These are phyloP conservation scores for Kwoniella heveanensis DNA, from an alignment of 768 basidiomycete species.

Conservation along the genomic window DNA sequence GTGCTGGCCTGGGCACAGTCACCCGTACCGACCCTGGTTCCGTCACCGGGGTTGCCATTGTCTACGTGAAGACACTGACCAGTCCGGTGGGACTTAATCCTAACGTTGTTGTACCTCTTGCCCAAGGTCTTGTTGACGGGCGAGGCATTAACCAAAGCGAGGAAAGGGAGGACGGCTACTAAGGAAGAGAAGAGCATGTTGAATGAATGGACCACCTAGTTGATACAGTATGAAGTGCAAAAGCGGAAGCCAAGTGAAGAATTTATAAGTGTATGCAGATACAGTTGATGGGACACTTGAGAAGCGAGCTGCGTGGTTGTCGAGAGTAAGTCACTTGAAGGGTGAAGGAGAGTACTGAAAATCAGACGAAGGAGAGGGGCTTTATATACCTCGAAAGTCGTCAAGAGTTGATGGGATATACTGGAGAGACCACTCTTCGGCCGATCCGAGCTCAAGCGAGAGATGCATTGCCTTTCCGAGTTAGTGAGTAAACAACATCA, in stretches of 20 bases:
- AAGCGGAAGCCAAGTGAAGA: background rate
- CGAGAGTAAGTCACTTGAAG: background rate
- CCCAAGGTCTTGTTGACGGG: slow-evolving; percentile 10
- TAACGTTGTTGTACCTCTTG: slow-evolving; percentile 17
- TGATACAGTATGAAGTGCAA: background rate
- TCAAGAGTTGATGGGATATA: no score
- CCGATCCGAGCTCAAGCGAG: slow-evolving; percentile 4
- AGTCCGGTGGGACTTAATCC: slow-evolving; percentile 19
- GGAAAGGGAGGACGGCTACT: slow-evolving; percentile 20
- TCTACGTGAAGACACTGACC: slow-evolving; percentile 14
- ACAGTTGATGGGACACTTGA: background rate
- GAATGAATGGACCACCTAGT: background rate
- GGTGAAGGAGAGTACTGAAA: background rate
- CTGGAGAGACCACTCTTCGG: no score
- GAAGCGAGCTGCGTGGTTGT: background rate
- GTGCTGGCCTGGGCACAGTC: slow-evolving; percentile 14
- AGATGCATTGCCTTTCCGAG: background rate
- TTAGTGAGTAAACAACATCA: background rate
- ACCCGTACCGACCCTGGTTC: slow-evolving; percentile 9
- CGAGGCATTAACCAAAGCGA: slow-evolving; percentile 8
- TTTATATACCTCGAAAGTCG: no score
- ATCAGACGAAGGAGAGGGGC: background rate
- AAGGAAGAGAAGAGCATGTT: slow-evolving; percentile 14
- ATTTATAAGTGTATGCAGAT: background rate
- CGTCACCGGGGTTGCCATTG: slow-evolving; percentile 10